These are phyloP conservation scores for Eimeria falciformis DNA, from an alignment of 169 alveolate genomes.

Conservation along the genomic window DNA sequence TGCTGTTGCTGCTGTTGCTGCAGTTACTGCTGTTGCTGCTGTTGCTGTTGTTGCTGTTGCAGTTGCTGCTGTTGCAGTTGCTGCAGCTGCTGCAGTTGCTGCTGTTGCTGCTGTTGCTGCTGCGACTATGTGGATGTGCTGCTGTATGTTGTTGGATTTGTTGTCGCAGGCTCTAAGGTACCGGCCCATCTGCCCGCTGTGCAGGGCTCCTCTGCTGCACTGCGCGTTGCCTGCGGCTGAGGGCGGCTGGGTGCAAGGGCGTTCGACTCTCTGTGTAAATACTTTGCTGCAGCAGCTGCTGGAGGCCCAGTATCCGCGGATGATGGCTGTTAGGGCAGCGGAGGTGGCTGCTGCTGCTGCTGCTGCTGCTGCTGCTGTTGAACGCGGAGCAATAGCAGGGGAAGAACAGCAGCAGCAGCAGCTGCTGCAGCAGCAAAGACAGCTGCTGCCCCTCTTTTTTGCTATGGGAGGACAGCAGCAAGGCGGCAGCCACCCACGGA, in stretches of 20 bases:
- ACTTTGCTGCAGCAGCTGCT: constrained; percentile 71
- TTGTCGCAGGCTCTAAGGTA: constrained; percentile 54
- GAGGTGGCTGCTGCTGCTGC: constrained; percentile 24
- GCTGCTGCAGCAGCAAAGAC: constrained; percentile 42
- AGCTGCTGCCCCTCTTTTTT: not conserved
- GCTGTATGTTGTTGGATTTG: not conserved
- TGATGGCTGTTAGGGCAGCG: constrained; percentile 34
- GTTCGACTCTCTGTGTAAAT: constrained; percentile 34
- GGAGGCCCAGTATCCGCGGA: constrained; percentile 35
- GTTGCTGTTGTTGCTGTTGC: not conserved
- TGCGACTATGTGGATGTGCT: too few species aligned
- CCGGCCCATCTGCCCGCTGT: constrained; percentile 70
- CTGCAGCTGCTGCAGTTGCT: not conserved
- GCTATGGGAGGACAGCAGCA: not conserved
- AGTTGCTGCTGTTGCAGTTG: not conserved
- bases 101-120: constrained; percentile 40
- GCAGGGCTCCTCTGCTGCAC: constrained; percentile 55
- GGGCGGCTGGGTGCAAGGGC: not conserved
- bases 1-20: constrained; percentile 3
- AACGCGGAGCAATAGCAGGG: constrained; percentile 9
- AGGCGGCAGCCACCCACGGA: not conserved
- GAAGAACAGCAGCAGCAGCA: constrained; percentile 32
- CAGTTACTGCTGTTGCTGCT: constrained; percentile 11
- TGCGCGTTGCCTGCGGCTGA: constrained; percentile 38
- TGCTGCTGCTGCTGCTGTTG: not conserved